These are phyloP conservation scores for Termitomyces sp. DNA, from an alignment of 768 basidiomycete species.

Conservation along the genomic window DNA sequence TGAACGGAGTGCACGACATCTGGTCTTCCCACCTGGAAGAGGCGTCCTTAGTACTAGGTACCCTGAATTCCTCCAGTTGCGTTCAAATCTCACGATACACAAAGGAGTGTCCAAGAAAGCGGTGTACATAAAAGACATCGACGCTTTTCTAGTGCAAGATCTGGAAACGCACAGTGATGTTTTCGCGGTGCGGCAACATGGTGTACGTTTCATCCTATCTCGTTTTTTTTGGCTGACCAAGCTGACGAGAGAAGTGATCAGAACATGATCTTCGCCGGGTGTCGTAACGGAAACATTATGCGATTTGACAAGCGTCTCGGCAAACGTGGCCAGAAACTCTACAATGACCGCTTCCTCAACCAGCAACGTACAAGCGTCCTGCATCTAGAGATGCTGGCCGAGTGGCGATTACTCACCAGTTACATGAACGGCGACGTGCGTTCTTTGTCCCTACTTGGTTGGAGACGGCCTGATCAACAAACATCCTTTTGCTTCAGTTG, in stretches of 20 bases:
- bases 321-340: slow-evolving; percentile 34
- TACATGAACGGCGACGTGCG: slow-evolving; percentile 56
- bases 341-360: slow-evolving; percentile 28
- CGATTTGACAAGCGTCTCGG: slow-evolving; percentile 53
- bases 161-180: slow-evolving; percentile 60
- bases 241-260: slow-evolving; percentile 17
- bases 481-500: slow-evolving; percentile 34
- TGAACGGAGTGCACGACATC: slow-evolving; percentile 46
- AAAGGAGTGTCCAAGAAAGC: slow-evolving; percentile 52
- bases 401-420: slow-evolving; percentile 50
- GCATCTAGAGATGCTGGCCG: slow-evolving; percentile 44
- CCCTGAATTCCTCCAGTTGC: not conserved
- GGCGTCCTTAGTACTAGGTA: slow-evolving; percentile 50
- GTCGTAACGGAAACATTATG: slow-evolving; percentile 53
- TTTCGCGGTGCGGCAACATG: slow-evolving; percentile 49
- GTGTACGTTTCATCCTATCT: slow-evolving; percentile 28
- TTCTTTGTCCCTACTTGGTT: not conserved
- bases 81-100: not conserved
- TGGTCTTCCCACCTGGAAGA: slow-evolving; percentile 49
- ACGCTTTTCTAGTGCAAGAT: slow-evolving; percentile 27
- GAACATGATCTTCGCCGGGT: slow-evolving; percentile 50
- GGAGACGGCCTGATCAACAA: not conserved
- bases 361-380: slow-evolving; percentile 42
- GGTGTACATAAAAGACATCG: slow-evolving; percentile 48
- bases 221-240: not conserved